These are phyloP conservation scores for Leccinum disarticulatum DNA, from an alignment of 768 basidiomycete genomes.

Conservation along the genomic window DNA sequence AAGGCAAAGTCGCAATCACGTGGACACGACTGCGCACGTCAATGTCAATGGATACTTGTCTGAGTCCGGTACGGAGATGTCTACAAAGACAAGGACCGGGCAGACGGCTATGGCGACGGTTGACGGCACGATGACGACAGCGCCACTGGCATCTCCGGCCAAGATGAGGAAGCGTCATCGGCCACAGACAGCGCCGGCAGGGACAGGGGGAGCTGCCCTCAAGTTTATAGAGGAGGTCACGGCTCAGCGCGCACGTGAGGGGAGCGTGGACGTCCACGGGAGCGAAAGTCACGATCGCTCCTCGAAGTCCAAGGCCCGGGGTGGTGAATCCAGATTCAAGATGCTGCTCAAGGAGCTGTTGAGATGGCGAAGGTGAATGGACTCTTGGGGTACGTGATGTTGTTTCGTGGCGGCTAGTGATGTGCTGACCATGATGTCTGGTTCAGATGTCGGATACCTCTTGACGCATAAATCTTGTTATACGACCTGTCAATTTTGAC, in stretches of 20 bases:
- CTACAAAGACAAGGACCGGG: background rate
- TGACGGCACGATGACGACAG: background rate
- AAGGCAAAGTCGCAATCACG: background rate
- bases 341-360: slow-evolving; percentile 18
- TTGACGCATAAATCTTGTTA: background rate
- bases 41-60: background rate
- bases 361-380: slow-evolving; percentile 11
- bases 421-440: background rate
- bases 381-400: slow-evolving; percentile 4
- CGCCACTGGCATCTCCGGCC: background rate
- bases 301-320: background rate
- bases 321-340: slow-evolving; percentile 17
- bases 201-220: slow-evolving; percentile 10
- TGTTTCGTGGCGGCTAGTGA: background rate
- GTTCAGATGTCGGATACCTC: background rate
- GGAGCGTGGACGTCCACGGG: background rate
- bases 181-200: slow-evolving; percentile 28
- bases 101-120: background rate
- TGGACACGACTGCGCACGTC: background rate
- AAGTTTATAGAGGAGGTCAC: slow-evolving; percentile 16
- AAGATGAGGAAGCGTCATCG: slow-evolving; percentile 15
- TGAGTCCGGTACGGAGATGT: background rate
- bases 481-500: background rate
- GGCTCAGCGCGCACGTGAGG: slow-evolving; percentile 3
- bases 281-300: background rate